Base-by-base conservation (phyloP, 2,329 filamentous ascomycete genomes). In the Cytospora paraplurivora region DNA sequence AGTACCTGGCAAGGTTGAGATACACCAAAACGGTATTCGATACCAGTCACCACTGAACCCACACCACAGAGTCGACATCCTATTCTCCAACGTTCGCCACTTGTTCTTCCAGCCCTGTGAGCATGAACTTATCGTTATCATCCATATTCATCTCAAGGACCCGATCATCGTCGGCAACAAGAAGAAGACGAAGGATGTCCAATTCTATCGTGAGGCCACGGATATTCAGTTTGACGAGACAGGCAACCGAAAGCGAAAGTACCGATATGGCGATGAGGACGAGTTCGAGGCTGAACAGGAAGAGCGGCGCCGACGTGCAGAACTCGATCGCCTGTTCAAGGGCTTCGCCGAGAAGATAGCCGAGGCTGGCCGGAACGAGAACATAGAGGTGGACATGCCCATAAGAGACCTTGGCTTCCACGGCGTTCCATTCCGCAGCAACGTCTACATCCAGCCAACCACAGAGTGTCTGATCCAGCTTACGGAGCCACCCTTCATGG, bases 211-310 rank as follows among this genome's bases (percentile, higher is more conserved):
- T 60, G 95, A 99, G 79, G 95, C 95, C 4, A 98, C 95, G 0
- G 95, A 99, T 70, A 98, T 99, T 75, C 93, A 97, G 72, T 98
- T 99, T 70, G 95, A 99, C 72, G 95, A 99, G 79, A 99, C 95
- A 55, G 96, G 95, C 69, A 99, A 98, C 78, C 87, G 96, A 68
- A 97, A 97, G 80, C 91, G 95, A 69, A 97, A 97, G 79, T 96
- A 98, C 77, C 89, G 95, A 56, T 98, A 96, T 73, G 95, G 95
- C 51, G 95, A 99, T 68, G 96, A 99, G 75, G 95, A 99, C 73
- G 95, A 99, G 75, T 99, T 99, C 67, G 95, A 99, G 76, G 93
- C 94, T 50, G 95, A 99, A 75, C 95, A 99, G 76, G 95, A 99
- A 76, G 95, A 99, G 77, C 88, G 96, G 70, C 86, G 94, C 69